Evolutionary conservation across 352 stramenopile species (phyloP).

Genomic region (Globisporangium perplexum): DNA sequence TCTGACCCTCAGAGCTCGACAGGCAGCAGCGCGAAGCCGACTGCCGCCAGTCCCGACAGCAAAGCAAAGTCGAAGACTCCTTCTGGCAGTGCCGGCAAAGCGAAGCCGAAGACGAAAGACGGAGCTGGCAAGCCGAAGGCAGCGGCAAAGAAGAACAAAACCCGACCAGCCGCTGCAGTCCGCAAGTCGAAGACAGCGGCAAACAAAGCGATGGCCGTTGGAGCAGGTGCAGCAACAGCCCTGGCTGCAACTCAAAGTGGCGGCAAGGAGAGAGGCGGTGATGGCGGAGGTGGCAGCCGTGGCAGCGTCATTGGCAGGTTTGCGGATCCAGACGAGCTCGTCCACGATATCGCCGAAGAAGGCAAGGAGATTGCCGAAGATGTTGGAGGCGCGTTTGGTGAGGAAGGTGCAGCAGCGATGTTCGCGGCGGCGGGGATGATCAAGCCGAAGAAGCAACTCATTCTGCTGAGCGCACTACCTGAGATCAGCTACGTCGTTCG

Average conservation of each 20-base stretch:
- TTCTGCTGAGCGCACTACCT: conserved; percentile 40
- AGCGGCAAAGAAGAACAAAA: background rate
- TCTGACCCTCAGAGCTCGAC: too few relatives aligned
- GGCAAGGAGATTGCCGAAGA: conserved; percentile 15
- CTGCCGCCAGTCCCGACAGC: background rate
- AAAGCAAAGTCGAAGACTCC: too few relatives aligned
- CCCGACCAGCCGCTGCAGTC: background rate
- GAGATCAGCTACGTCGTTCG: conserved; percentile 47
- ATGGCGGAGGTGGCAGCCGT: too few relatives aligned
- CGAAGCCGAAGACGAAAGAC: background rate
- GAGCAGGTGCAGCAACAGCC: background rate
- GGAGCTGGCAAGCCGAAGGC: background rate
- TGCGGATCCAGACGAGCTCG: conserved; percentile 1
- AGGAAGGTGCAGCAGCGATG: conserved; percentile 13
- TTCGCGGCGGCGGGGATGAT: conserved; percentile 21
- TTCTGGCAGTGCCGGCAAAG: too few relatives aligned
- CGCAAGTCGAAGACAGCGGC: background rate
- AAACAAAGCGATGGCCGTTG: background rate
- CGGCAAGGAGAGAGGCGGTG: too few relatives aligned
- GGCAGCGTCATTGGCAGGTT: background rate
- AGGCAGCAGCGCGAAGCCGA: background rate
- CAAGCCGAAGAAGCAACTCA: conserved; percentile 29
- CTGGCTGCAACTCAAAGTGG: background rate
- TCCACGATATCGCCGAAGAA: conserved; percentile 11
- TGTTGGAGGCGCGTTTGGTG: conserved; percentile 1